phyloP scores from a whole-genome alignment of 495 filamentous ascomycete genomes.

The Acidiella bohemica region DNA sequence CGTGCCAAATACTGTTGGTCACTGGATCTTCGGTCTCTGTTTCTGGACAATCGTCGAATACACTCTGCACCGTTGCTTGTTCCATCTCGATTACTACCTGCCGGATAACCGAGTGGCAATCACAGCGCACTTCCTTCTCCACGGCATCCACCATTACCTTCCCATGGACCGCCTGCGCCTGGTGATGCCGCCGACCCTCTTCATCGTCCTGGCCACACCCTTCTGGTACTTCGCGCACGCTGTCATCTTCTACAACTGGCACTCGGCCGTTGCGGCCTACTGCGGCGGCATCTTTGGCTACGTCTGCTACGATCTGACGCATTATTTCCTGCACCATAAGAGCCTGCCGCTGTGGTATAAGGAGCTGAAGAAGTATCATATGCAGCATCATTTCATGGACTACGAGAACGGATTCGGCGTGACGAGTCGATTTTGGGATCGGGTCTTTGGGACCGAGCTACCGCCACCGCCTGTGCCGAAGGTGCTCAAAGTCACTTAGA shows the following conservation, averaged over 20 bases:
- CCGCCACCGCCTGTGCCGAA: constrained; percentile 28
- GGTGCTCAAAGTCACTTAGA: constrained; percentile 32
- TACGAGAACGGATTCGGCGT: constrained; percentile 98
- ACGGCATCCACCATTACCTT: constrained; percentile 95
- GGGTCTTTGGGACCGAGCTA: constrained; percentile 79
- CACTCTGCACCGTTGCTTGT: constrained; percentile 75
- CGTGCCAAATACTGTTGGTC: constrained; percentile 32
- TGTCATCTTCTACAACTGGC: constrained; percentile 77
- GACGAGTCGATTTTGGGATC: constrained; percentile 95
- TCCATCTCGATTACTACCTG: constrained; percentile 86
- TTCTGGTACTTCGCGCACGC: constrained; percentile 89
- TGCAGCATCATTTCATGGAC: constrained; percentile 92
- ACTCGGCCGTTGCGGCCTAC: constrained; percentile 59
- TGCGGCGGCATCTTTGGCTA: constrained; percentile 93
- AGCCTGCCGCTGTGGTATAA: constrained; percentile 80
- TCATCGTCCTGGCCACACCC: constrained; percentile 67
- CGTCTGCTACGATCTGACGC: constrained; percentile 89
- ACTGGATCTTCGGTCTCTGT: constrained; percentile 51
- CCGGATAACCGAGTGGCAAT: constrained; percentile 85
- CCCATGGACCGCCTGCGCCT: constrained; percentile 96
- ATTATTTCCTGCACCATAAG: constrained; percentile 98
- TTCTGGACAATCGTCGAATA: constrained; percentile 93
- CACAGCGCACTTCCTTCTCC: constrained; percentile 83
- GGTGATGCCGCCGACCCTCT: constrained; percentile 92
- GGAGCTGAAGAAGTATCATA: constrained; percentile 88